Evolutionary conservation across 225 moss, liverwort and hornwort genomes (phyloP).

Genomic region (Bryoerythrophyllum caledonicum): DNA sequence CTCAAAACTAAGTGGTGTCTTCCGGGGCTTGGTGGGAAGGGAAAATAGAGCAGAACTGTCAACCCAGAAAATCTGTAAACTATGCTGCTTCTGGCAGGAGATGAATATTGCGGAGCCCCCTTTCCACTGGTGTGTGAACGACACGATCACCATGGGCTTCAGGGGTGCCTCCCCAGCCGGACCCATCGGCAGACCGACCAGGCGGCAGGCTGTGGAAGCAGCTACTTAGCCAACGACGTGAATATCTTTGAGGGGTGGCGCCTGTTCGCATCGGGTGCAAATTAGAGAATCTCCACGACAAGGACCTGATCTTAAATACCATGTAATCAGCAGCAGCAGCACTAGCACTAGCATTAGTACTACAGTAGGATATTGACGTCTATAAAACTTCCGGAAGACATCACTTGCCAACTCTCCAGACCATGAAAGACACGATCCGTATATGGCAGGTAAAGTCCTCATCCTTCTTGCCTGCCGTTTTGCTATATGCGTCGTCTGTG

Average conservation of each 20-base stretch:
- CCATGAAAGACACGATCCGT: conserved; percentile 38
- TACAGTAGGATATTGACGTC: conserved; percentile 56
- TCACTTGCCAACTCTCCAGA: conserved; percentile 49
- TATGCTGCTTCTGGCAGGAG: conserved; percentile 84
- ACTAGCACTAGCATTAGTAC: conserved; percentile 8
- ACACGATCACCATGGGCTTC: conserved; percentile 91
- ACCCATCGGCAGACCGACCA: conserved; percentile 90
- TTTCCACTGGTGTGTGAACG: conserved; percentile 97
- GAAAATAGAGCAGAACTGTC: conserved; percentile 59
- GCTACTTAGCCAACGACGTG: conserved; percentile 63
- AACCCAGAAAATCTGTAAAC: conserved; percentile 75
- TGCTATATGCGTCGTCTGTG: conserved; percentile 14
- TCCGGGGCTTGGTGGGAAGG: conserved; percentile 74
- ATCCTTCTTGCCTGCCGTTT: conserved; percentile 23
- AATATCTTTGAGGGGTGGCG: conserved; percentile 40
- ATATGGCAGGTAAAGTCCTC: conserved; percentile 23
- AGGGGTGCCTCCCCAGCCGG: conserved; percentile 97
- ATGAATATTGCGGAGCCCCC: conserved; percentile 76
- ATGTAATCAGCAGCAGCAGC: conserved; percentile 33
- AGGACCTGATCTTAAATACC: conserved; percentile 37
- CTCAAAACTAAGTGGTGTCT: conserved; percentile 76
- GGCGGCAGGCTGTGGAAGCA: conserved; percentile 92
- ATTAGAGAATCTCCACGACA: conserved; percentile 28
- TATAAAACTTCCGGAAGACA: conserved; percentile 46
- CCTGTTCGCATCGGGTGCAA: conserved; percentile 49